These are phyloP conservation scores for Fusarium chaquense DNA, from an alignment of 2,329 filamentous ascomycete species.

Conservation along the genomic window DNA sequence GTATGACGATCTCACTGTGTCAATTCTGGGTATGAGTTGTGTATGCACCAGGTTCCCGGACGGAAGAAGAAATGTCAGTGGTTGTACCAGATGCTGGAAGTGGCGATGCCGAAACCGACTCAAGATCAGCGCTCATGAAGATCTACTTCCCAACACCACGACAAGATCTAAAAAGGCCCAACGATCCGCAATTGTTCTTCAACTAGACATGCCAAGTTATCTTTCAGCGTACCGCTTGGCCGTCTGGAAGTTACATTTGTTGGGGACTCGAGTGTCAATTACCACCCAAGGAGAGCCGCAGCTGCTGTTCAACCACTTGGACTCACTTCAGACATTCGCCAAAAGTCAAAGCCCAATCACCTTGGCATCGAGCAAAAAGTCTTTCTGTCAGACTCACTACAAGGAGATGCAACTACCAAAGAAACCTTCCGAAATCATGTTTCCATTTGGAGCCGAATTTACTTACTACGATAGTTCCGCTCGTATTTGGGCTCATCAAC, in stretches of 20 bases:
- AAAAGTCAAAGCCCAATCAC: not conserved
- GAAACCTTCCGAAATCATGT: constrained; percentile 14
- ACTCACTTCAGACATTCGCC: not conserved
- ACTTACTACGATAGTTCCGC: constrained; percentile 31
- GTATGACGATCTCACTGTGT: constrained; percentile 37
- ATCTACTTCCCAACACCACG: constrained; percentile 40
- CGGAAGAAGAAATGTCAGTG: not conserved
- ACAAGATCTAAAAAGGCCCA: not conserved
- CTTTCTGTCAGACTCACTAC: constrained; percentile 48
- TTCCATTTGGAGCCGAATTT: constrained; percentile 35
- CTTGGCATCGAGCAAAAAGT: constrained; percentile 45
- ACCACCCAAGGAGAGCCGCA: not conserved
- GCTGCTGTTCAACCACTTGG: constrained; percentile 2
- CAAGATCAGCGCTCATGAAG: constrained; percentile 39
- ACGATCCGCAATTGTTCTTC: constrained; percentile 61
- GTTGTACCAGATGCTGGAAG: constrained; percentile 38
- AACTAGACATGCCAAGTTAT: constrained; percentile 60
- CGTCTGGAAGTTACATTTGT: constrained; percentile 24
- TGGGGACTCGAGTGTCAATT: not conserved
- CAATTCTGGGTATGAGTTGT: constrained; percentile 8
- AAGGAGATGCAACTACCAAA: constrained; percentile 31
- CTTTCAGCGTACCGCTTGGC: constrained; percentile 51
- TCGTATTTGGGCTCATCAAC: constrained; percentile 29
- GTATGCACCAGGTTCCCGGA: constrained; percentile 19
- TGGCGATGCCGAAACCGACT: constrained; percentile 26